Evolutionary conservation across 1,284 basidiomycete species (phyloP).

Genomic region (Mycosarcoma mackinlayi): DNA sequence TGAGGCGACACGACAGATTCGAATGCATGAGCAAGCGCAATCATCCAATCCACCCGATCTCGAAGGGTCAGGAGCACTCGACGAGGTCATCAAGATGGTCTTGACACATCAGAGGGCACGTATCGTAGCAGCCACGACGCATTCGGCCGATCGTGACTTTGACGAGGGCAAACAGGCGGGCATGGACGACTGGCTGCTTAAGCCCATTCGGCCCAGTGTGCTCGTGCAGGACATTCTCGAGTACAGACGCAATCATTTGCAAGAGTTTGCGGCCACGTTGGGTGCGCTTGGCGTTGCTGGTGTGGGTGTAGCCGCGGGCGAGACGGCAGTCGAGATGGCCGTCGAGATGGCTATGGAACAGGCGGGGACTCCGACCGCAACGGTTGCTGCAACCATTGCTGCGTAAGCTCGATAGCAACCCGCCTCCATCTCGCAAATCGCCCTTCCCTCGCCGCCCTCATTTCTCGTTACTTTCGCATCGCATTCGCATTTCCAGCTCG

Average conservation of each 20-base stretch:
- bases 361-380: constrained; percentile 17
- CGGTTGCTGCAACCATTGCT: constrained; percentile 10
- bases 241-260: constrained; percentile 35
- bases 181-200: constrained; percentile 59
- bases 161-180: constrained; percentile 46
- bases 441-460: background rate
- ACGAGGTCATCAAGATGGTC: constrained; percentile 33
- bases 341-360: constrained; percentile 41
- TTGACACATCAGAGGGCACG: constrained; percentile 33
- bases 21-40: constrained; percentile 30
- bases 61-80: constrained; percentile 5
- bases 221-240: constrained; percentile 44
- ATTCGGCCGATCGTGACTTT: constrained; percentile 43
- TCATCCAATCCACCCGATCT: constrained; percentile 13
- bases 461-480: constrained; percentile 7
- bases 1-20: constrained; percentile 52
- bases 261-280: constrained; percentile 34
- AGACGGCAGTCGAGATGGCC: constrained; percentile 35
- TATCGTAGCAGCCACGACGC: constrained; percentile 58
- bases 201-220: constrained; percentile 41
- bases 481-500: constrained; percentile 17
- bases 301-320: constrained; percentile 21
- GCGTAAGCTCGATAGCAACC: constrained; percentile 8
- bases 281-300: constrained; percentile 20
- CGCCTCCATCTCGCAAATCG: no score